These are phyloP conservation scores for Coemansia umbellata DNA, from an alignment of 192 early-diverging fungal species.

Conservation along the genomic window DNA sequence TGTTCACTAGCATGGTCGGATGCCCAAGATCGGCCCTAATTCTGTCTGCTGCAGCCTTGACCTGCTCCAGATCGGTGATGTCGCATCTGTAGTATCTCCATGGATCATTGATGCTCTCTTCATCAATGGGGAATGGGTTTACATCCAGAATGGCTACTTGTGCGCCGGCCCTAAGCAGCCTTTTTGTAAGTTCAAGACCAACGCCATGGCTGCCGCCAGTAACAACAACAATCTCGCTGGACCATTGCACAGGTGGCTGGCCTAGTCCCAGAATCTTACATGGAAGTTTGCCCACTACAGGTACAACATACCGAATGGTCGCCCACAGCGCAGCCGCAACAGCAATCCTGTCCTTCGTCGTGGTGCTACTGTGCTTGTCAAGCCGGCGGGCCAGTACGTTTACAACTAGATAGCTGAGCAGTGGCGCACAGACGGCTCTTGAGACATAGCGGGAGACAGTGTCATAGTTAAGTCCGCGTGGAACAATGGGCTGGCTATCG, in stretches of 20 bases:
- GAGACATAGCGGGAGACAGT: constrained; percentile 32
- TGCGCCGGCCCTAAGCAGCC: constrained; percentile 31
- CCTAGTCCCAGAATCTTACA: constrained; percentile 2
- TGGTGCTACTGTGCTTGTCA: not conserved
- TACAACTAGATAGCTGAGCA: constrained; percentile 30
- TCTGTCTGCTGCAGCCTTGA: constrained; percentile 22
- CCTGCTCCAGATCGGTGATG: constrained; percentile 18
- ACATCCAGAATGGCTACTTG: constrained; percentile 41
- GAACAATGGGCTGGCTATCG: constrained; percentile 42
- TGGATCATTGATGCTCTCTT: constrained; percentile 4
- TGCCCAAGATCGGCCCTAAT: constrained; percentile 55
- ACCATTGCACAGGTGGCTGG: constrained; percentile 19
- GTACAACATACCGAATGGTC: constrained; percentile 22
- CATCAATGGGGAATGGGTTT: constrained; percentile 20
- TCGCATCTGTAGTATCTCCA: constrained; percentile 43
- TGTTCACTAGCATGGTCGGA: constrained; percentile 79
- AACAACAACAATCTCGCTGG: constrained; percentile 33
- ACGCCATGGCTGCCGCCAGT: constrained; percentile 47
- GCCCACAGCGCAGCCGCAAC: constrained; percentile 30
- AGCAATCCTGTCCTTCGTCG: constrained; percentile 16
- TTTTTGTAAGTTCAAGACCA: constrained; percentile 27
- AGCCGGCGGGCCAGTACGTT: constrained; percentile 12
- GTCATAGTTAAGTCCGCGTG: constrained; percentile 42
- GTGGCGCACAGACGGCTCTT: constrained; percentile 20
- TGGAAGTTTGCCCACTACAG: constrained; percentile 11